phyloP scores from a whole-genome alignment of 768 basidiomycete genomes.

The Fibroporia radiculosa region DNA sequence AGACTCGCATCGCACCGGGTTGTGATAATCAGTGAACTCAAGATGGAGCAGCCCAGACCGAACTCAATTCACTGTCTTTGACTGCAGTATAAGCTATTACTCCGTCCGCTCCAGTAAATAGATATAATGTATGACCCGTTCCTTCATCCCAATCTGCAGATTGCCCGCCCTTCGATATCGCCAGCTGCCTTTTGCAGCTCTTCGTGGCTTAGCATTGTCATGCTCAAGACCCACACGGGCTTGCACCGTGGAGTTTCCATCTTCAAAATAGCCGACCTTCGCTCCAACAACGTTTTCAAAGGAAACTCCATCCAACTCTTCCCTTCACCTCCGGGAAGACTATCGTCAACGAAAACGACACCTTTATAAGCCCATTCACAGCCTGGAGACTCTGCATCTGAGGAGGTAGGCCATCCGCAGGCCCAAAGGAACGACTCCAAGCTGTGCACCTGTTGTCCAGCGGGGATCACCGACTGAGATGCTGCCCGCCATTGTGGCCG shows the following conservation, averaged over 20 bases:
- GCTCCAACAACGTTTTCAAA: slow-evolving; percentile 3
- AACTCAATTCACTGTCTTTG: too few relatives aligned
- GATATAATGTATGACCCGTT: background rate
- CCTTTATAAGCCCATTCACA: slow-evolving; percentile 15
- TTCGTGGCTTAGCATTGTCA: slow-evolving; percentile 14
- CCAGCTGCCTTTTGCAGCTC: slow-evolving; percentile 2
- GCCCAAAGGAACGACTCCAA: slow-evolving; percentile 39
- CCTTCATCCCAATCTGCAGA: slow-evolving; percentile 15
- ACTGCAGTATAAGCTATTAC: too few relatives aligned
- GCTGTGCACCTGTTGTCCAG: slow-evolving; percentile 29
- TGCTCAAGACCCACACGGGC: slow-evolving; percentile 14
- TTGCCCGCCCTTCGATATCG: slow-evolving; percentile 9
- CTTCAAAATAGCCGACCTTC: background rate
- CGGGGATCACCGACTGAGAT: slow-evolving; percentile 23
- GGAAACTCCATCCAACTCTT: slow-evolving; percentile 1
- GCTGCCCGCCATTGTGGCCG: slow-evolving; percentile 23
- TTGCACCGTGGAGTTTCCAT: background rate
- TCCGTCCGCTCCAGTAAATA: too few relatives aligned
- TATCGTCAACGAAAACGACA: slow-evolving; percentile 20
- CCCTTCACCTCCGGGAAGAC: background rate
- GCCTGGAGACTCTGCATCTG: background rate
- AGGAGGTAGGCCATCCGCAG: slow-evolving; percentile 34
- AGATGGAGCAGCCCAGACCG: too few relatives aligned
- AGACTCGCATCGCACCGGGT: too few relatives aligned
- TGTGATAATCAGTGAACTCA: too few relatives aligned